These are phyloP conservation scores for Wickerhamiella azyma DNA, from an alignment of 805 yeast genomes.

Conservation along the genomic window DNA sequence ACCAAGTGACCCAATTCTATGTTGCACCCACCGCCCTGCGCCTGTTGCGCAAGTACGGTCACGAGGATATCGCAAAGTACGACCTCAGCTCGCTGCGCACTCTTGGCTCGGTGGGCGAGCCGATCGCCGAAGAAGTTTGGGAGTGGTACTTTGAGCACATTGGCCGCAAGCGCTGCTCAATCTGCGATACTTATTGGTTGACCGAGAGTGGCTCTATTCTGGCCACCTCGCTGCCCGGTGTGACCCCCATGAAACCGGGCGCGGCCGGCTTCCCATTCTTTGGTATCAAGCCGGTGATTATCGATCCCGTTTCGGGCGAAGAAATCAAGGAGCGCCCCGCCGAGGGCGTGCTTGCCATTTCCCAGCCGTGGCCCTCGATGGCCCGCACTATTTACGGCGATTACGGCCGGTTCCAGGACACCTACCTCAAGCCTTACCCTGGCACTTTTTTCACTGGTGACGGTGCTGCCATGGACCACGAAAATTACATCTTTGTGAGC, in stretches of 20 bases:
- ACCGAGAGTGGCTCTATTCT: slow-evolving; percentile 95
- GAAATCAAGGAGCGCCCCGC: slow-evolving; percentile 79
- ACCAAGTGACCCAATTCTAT: slow-evolving; percentile 88
- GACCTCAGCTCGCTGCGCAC: slow-evolving; percentile 80
- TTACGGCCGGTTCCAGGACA: slow-evolving; percentile 74
- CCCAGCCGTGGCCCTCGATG: slow-evolving; percentile 95
- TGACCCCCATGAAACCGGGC: slow-evolving; percentile 91
- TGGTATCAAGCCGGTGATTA: slow-evolving; percentile 79
- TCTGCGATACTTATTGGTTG: slow-evolving; percentile 97
- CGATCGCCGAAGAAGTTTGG: slow-evolving; percentile 96
- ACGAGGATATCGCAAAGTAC: slow-evolving; percentile 63
- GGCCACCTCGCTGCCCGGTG: slow-evolving; percentile 90
- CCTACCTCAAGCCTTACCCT: slow-evolving; percentile 85
- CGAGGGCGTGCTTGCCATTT: slow-evolving; percentile 90
- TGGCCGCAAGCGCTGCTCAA: slow-evolving; percentile 80
- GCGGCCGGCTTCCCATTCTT: slow-evolving; percentile 94
- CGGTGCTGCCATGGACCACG: slow-evolving; percentile 95
- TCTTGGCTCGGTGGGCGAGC: slow-evolving; percentile 96
- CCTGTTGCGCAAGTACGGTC: slow-evolving; percentile 81
- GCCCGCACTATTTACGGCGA: slow-evolving; percentile 90
- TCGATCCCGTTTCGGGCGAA: slow-evolving; percentile 85
- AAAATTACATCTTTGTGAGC: slow-evolving; percentile 94
- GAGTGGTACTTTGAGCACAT: slow-evolving; percentile 92
- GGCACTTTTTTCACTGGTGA: slow-evolving; percentile 95
- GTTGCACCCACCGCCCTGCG: slow-evolving; percentile 98